Percentiles rank a stretch among this genome's conserved stretches.
These are phyloP conservation scores for Geotrichum citri-aurantii DNA, from an alignment of 1,139 yeast species.

Conservation along the genomic window DNA sequence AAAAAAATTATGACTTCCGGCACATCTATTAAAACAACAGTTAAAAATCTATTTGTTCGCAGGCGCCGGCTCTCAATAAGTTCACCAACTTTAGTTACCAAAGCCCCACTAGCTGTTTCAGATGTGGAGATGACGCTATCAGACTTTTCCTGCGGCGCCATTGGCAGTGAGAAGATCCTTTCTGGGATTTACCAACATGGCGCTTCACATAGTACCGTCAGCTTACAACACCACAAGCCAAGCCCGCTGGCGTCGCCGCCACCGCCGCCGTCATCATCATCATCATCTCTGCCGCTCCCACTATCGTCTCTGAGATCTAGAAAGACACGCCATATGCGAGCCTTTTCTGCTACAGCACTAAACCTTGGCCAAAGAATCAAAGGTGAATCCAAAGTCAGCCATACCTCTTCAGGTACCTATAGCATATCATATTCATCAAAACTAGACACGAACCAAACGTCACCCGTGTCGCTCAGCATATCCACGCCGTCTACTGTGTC, in stretches of 20 bases:
- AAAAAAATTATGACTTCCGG: not conserved
- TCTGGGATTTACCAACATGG: not conserved
- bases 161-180: too few relatives aligned
- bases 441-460: too few relatives aligned
- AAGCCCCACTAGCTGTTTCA: not conserved
- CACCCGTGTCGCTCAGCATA: too few relatives aligned
- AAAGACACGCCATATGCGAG: not conserved
- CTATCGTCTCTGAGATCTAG: too few relatives aligned
- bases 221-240: not conserved
- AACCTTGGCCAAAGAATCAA: not conserved
- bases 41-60: not conserved
- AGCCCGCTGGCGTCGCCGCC: too few relatives aligned
- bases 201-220: not conserved
- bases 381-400: too few relatives aligned
- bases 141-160: not conserved
- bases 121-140: not conserved
- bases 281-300: too few relatives aligned
- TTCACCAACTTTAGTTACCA: not conserved
- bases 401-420: too few relatives aligned
- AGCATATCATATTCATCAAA: too few relatives aligned
- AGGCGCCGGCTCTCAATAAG: not conserved
- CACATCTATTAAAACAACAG: not conserved
- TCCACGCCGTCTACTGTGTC: too few relatives aligned
- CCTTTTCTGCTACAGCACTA: not conserved
- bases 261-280: too few relatives aligned